Evolutionary conservation across 2,329 filamentous ascomycete genomes (phyloP), one percentile per base, ranked within the genome.

Genomic region (Aureobasidium sp.): DNA sequence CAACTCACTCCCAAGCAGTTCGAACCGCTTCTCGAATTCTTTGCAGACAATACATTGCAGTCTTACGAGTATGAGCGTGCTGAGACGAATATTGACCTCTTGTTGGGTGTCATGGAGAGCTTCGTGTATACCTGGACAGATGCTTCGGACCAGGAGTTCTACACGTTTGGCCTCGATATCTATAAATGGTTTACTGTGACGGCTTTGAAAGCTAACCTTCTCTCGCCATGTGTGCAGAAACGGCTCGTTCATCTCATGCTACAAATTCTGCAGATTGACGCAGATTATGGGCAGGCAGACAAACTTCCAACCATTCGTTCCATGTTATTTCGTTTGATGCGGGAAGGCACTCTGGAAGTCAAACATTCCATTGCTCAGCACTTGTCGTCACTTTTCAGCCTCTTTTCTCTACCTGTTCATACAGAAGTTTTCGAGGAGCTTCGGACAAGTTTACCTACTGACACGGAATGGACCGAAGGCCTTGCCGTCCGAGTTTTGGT

Each of bases 401-500:
- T 89, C 1, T 97, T 89, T 69, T 81, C 92, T n/a, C 80, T 97
- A 1, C 88, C 87, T 67, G 80, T 88, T 50, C 94, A 99, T 68
- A 90, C 95, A 62, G 84, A 86, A 6, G 84, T 97, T 15, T 91
- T 97, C 66, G 81, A 91, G 39, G 91, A 97, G 70, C 82, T 99
- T 13, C 78, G 95, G n/a, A 80, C 84, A 20, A 89, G 82, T 67
- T 79, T 99, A n/a, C 91, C 93, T 0, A 81, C 80, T 3, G 86
- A 95, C 66, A 78, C 83, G 5, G 83, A 86, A 36, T 87, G 86
- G 73, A 76, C 81, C 13, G 92, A 97, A 73, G 93, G 91, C 0
- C 93, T 97, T 67, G 90, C 91, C 0, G 83, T 96, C 66, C 87
- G 94, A 6, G 77, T 97, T 2, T 84, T 89, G 65, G 84, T 90